Evolutionary conservation across 768 basidiomycete species (phyloP).

Genomic region (Collybiopsis confluens): DNA sequence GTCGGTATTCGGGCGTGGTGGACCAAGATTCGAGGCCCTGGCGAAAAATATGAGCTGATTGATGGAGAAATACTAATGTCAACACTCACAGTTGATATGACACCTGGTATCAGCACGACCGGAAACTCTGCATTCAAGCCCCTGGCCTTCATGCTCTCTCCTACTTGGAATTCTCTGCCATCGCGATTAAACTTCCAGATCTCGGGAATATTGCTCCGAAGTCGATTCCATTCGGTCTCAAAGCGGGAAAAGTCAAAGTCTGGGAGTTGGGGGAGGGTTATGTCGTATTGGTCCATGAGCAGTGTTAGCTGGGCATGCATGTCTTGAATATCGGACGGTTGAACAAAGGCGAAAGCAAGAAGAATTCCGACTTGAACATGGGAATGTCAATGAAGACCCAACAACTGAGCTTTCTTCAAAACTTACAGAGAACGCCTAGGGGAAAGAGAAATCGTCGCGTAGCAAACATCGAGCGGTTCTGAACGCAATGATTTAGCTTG

Average conservation of each 20-base stretch:
- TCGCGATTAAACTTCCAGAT: constrained; percentile 79
- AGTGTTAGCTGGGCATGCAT: constrained; percentile 66
- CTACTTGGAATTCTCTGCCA: constrained; percentile 76
- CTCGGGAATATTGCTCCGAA: constrained; percentile 70
- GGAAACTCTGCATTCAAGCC: constrained; percentile 72
- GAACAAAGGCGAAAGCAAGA: constrained; percentile 60
- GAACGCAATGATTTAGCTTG: neutral
- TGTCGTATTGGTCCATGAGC: constrained; percentile 66
- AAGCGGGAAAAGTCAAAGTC: constrained; percentile 64
- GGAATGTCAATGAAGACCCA: too few relatives aligned
- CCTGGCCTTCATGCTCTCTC: constrained; percentile 59
- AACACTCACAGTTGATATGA: constrained; percentile 73
- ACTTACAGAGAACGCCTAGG: constrained; percentile 60
- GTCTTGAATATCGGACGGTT: constrained; percentile 62
- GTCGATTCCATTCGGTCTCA: constrained; percentile 66
- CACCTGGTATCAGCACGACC: constrained; percentile 83
- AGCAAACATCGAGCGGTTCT: constrained; percentile 3
- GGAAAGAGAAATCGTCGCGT: constrained; percentile 63
- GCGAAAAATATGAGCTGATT: neutral
- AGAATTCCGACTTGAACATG: constrained; percentile 53
- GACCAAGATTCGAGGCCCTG: constrained; percentile 93
- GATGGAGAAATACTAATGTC: neutral
- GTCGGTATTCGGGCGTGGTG: constrained; percentile 75
- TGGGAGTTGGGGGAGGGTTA: constrained; percentile 59
- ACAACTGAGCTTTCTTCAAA: too few relatives aligned